Evolutionary conservation across 1,284 basidiomycete species (phyloP).

Genomic region (Irpex sp.): DNA sequence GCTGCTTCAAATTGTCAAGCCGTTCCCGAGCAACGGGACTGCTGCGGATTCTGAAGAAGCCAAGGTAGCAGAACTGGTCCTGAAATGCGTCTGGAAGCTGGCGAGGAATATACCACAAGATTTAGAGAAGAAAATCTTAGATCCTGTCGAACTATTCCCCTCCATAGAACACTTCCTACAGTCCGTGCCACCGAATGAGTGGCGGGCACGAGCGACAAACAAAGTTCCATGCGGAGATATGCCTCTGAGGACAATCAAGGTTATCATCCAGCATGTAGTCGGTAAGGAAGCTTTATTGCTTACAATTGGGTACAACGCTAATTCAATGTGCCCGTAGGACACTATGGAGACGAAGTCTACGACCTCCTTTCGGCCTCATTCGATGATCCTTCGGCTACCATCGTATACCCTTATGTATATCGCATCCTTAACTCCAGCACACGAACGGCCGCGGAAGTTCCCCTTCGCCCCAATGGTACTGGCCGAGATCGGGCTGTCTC

Average conservation of each 20-base stretch:
- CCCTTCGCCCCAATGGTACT: slow-evolving; percentile 36
- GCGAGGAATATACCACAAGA: slow-evolving; percentile 93
- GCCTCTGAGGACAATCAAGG: slow-evolving; percentile 96
- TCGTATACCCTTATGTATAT: slow-evolving; percentile 83
- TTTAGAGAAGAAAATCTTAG: slow-evolving; percentile 75
- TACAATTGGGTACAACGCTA: neutral
- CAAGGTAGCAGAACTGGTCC: slow-evolving; percentile 91
- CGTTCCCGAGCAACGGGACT: slow-evolving; percentile 72
- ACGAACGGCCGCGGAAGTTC: slow-evolving; percentile 36
- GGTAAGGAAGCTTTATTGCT: slow-evolving; percentile 46
- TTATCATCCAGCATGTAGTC: slow-evolving; percentile 93
- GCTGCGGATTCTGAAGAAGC: slow-evolving; percentile 73
- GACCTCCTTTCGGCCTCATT: slow-evolving; percentile 75
- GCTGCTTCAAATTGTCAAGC: slow-evolving; percentile 84
- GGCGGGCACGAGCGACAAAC: slow-evolving; percentile 87
- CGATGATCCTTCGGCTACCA: slow-evolving; percentile 80
- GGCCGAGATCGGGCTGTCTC: slow-evolving; percentile 31
- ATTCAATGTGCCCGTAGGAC: slow-evolving; percentile 39
- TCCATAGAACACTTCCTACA: slow-evolving; percentile 94
- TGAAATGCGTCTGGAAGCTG: slow-evolving; percentile 99
- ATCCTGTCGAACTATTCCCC: slow-evolving; percentile 88
- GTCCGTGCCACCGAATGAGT: slow-evolving; percentile 92
- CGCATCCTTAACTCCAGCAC: slow-evolving; percentile 74
- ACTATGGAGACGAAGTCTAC: slow-evolving; percentile 79
- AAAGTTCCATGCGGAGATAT: slow-evolving; percentile 94